Conservation (phyloP, 257 asterid genomes). For the Penstemon barbatus region DNA sequence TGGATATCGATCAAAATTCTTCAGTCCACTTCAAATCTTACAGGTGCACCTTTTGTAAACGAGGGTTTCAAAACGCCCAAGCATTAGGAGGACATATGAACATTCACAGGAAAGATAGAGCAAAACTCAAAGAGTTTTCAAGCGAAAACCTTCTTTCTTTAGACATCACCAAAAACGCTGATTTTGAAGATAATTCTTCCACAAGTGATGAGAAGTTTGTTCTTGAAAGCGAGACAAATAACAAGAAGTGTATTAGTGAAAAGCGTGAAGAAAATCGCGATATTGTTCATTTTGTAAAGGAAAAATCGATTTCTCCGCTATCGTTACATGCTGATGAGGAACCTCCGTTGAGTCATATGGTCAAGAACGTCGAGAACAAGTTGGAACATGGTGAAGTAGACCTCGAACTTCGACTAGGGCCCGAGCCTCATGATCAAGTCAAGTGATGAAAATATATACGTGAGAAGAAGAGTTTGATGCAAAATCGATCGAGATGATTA, state of each 20-base stretch:
- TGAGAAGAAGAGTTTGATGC: background rate
- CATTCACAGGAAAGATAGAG: conserved; percentile 72
- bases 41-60: conserved; percentile 59
- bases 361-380: conserved; percentile 16
- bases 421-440: conserved; percentile 38
- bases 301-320: conserved; percentile 18
- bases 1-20: conserved; percentile 36
- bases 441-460: too few relatives aligned
- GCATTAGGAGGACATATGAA: conserved; percentile 89
- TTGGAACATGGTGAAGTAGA: conserved; percentile 33
- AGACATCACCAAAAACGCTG: conserved; percentile 22
- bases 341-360: conserved; percentile 13
- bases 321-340: conserved; percentile 28
- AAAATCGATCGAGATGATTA: background rate
- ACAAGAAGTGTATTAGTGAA: background rate
- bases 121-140: conserved; percentile 49
- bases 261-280: conserved; percentile 3
- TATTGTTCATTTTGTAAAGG: background rate
- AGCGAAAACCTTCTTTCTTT: conserved; percentile 31
- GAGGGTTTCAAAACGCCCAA: conserved; percentile 73
- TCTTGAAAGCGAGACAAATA: conserved; percentile 15
- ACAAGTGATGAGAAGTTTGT: background rate
- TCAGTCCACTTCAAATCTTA: conserved; percentile 37
- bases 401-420: conserved; percentile 55
- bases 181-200: conserved; percentile 4